Percentiles rank a stretch among this genome's conserved stretches.
Evolutionary conservation across 306 rosid genomes (phyloP).

Genomic region (Quercus cerris): DNA sequence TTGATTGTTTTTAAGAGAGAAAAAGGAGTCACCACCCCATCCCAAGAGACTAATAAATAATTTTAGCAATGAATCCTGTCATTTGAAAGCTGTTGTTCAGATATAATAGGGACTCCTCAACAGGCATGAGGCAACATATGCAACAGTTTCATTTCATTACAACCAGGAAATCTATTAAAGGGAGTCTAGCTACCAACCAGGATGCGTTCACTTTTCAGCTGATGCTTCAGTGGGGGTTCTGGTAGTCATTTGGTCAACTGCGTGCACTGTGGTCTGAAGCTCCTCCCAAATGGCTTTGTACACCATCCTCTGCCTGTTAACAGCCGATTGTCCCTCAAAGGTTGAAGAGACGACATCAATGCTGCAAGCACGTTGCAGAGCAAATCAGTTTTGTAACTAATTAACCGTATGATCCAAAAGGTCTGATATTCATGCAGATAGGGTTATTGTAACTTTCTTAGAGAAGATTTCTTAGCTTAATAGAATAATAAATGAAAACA

Average conservation of each 20-base stretch:
- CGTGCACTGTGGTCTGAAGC: constrained; percentile 88
- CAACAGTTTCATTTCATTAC: background rate
- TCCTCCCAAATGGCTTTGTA: constrained; percentile 98
- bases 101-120: background rate
- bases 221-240: constrained; percentile 77
- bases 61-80: background rate
- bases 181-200: background rate
- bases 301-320: constrained; percentile 95
- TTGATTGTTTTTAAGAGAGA: background rate
- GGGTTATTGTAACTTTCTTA: background rate
- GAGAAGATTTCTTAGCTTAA: background rate
- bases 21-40: background rate
- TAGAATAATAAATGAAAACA: background rate
- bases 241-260: constrained; percentile 96
- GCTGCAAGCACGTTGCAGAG: constrained; percentile 37
- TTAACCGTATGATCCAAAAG: background rate
- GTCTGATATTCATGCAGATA: background rate
- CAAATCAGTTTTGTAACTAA: background rate
- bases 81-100: background rate
- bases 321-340: constrained; percentile 91
- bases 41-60: background rate
- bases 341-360: constrained; percentile 72
- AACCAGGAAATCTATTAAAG: background rate
- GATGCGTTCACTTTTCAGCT: constrained; percentile 18
- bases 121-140: background rate